A percentile compares a stretch with the other conserved stretches of the same genome.
These are phyloP conservation scores for Podospora fimiseda DNA, from an alignment of 495 filamentous ascomycete genomes.

Conservation along the genomic window DNA sequence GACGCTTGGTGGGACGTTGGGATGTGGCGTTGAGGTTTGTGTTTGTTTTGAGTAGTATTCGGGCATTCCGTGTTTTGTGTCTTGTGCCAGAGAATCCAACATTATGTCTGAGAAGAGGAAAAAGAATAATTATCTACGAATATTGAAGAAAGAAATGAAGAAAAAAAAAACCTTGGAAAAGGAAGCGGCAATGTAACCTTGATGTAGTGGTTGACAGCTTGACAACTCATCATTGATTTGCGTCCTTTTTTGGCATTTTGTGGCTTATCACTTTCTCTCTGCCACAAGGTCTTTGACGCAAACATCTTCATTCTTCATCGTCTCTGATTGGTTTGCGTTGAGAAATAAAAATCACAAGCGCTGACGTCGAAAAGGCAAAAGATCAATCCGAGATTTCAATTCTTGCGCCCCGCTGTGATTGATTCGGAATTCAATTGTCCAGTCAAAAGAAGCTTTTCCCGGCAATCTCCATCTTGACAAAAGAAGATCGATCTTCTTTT, in stretches of 20 bases:
- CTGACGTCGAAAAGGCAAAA: too few species aligned
- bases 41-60: too few species aligned
- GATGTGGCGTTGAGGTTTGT: neutral
- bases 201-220: neutral
- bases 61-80: too few species aligned
- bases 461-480: too few species aligned
- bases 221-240: neutral
- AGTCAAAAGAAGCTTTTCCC: too few species aligned
- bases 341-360: conserved; percentile 5
- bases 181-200: neutral
- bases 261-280: neutral
- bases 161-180: neutral
- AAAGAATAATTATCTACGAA: neutral
- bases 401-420: conserved; percentile 3
- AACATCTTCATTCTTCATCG: neutral
- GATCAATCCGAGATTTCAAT: too few species aligned
- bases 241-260: neutral
- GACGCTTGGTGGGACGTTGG: neutral
- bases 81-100: too few species aligned
- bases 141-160: neutral
- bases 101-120: neutral
- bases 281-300: neutral
- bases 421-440: too few species aligned
- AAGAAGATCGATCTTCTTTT: too few species aligned
- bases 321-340: conserved; percentile 9